These are phyloP conservation scores for Murraya paniculata DNA, from an alignment of 345 rosid species.

Conservation along the genomic window DNA sequence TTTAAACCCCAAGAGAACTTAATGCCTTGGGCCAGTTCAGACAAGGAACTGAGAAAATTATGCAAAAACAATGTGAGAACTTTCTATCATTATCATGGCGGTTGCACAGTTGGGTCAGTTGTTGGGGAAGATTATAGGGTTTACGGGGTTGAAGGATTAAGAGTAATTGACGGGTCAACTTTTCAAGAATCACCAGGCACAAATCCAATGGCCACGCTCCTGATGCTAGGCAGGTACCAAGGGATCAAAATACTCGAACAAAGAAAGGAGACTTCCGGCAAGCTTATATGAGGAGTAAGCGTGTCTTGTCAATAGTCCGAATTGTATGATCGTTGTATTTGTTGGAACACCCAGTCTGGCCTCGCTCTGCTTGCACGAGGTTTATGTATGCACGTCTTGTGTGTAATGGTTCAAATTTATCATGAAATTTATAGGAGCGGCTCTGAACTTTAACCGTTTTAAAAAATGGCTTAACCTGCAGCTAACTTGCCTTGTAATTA, in stretches of 20 bases:
- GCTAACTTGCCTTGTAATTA: neutral
- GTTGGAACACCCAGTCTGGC: neutral
- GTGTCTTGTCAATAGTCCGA: no score
- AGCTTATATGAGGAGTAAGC: no score
- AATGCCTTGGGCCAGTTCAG: constrained; percentile 14
- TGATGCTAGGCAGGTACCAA: constrained; percentile 82
- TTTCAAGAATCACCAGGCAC: constrained; percentile 75
- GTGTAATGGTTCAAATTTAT: neutral
- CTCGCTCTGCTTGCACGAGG: neutral
- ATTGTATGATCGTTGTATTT: neutral
- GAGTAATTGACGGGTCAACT: constrained; percentile 77
- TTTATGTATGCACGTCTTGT: neutral
- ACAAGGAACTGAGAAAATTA: constrained; percentile 35
- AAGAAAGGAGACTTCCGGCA: constrained; percentile 15
- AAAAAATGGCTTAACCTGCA: neutral
- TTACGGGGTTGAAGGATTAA: constrained; percentile 44
- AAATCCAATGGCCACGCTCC: constrained; percentile 72
- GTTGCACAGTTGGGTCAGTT: constrained; percentile 57
- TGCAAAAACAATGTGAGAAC: constrained; percentile 69
- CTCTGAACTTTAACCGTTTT: neutral
- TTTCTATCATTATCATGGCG: constrained; percentile 66
- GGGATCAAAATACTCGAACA: constrained; percentile 54
- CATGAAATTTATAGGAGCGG: no score
- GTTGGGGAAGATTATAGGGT: constrained; percentile 54
- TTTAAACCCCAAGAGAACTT: constrained; percentile 26